Conservation (phyloP, 2,329 filamentous ascomycete species). For the Aspergillus novofumigatus region DNA sequence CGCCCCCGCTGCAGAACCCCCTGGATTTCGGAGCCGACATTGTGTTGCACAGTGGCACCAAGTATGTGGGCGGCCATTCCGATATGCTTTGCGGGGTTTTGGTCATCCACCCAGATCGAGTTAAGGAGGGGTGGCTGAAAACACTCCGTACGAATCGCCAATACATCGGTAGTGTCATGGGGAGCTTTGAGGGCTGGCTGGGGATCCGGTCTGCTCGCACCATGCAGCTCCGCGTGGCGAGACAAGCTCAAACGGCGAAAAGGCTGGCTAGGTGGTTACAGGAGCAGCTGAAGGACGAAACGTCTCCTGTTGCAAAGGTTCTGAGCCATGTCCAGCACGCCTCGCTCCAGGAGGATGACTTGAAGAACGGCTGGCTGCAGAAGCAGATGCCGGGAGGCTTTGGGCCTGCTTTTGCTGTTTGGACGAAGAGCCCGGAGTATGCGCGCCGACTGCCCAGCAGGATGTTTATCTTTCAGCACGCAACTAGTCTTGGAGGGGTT, state of each 20-base stretch:
- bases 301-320: constrained; percentile 42
- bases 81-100: constrained; percentile 87
- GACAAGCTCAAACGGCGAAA: constrained; percentile 61
- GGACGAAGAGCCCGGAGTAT: constrained; percentile 54
- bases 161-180: constrained; percentile 77
- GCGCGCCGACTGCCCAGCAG: constrained; percentile 71
- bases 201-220: constrained; percentile 80
- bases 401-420: constrained; percentile 79
- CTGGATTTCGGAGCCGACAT: constrained; percentile 75
- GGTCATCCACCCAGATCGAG: constrained; percentile 39
- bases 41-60: constrained; percentile 87
- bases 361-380: constrained; percentile 62
- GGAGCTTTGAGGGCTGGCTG: constrained; percentile 84
- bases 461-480: constrained; percentile 81
- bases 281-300: constrained; percentile 38
- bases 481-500: constrained; percentile 87
- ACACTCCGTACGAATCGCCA: constrained; percentile 63
- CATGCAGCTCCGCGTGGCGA: constrained; percentile 70
- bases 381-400: constrained; percentile 89
- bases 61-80: constrained; percentile 91
- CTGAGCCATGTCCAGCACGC: constrained; percentile 69
- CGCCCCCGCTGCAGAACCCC: constrained; percentile 81
- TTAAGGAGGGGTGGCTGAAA: constrained; percentile 52
- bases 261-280: constrained; percentile 69
- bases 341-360: constrained; percentile 60